These are phyloP conservation scores for Candida tammaniensis DNA, from an alignment of 805 yeast species.

Conservation along the genomic window DNA sequence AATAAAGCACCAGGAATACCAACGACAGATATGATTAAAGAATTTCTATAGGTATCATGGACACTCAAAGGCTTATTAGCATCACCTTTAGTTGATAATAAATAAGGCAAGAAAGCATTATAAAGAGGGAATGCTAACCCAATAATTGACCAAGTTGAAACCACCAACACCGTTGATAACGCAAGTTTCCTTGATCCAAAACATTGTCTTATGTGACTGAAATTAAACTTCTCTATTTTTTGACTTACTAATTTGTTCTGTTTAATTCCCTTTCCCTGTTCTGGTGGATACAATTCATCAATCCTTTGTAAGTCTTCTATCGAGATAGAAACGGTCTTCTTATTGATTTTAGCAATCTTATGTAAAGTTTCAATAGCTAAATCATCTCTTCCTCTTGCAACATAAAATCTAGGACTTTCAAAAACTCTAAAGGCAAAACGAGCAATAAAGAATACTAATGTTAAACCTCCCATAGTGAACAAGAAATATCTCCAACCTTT, in stretches of 20 bases:
- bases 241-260: slow-evolving; percentile 18
- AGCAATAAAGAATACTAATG: slow-evolving; percentile 33
- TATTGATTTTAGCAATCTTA: slow-evolving; percentile 46
- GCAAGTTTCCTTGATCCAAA: slow-evolving; percentile 47
- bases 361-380: slow-evolving; percentile 45
- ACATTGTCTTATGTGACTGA: slow-evolving; percentile 42
- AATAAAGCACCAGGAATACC: slow-evolving; percentile 34
- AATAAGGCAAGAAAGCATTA: slow-evolving; percentile 53
- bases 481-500: slow-evolving; percentile 64
- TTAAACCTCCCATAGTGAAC: slow-evolving; percentile 52
- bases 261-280: slow-evolving; percentile 15
- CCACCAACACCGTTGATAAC: slow-evolving; percentile 39
- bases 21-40: slow-evolving; percentile 28
- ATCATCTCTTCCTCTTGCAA: slow-evolving; percentile 51
- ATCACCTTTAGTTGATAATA: slow-evolving; percentile 42
- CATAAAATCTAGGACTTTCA: slow-evolving; percentile 56
- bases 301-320: slow-evolving; percentile 44
- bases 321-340: slow-evolving; percentile 38
- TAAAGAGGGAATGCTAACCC: slow-evolving; percentile 60
- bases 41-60: slow-evolving; percentile 29
- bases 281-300: slow-evolving; percentile 29
- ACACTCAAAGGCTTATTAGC: slow-evolving; percentile 27
- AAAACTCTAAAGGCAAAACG: slow-evolving; percentile 41
- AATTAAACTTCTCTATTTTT: slow-evolving; percentile 23
- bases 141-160: slow-evolving; percentile 52